Evolutionary conservation across 305 asterid species (phyloP), one percentile per base, ranked within the genome.

Genomic region (Fraxinus ornus): DNA sequence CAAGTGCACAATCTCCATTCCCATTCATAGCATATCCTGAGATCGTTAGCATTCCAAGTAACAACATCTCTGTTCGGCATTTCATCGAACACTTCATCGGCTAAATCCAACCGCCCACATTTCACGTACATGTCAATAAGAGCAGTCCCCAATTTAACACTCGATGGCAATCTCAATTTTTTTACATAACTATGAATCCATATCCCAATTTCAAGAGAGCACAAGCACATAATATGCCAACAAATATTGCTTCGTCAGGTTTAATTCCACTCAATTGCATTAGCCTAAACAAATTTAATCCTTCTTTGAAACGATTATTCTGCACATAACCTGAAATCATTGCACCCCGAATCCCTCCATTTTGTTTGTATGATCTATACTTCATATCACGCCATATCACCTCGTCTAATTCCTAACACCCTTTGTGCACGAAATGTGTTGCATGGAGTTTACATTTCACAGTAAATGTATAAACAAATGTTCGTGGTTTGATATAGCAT

Each of bases 321-420:
- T 92, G 98, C 73, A 90, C 96, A 89, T 91, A 91, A 75, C 94
- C 93, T 32, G 94, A 91, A 52, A 91, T 84, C 97, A 94, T 92
- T 78, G 94, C 89, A 30, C 97, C 94, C 97, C 97, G 92, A 17
- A 89, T 78, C 22, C 94, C 94, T 79, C 87, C n/a, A n/a, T n/a
- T n/a, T n/a, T n/a, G 26, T 24, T 24, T 24, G 26, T 24, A 24
- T 24, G 1, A 24, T 24, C 26, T 24, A 0, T 24, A 24, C 26
- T 24, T 24, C 26, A 24, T 24, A 24, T 24, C 26, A 24, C 26
- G 26, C 26, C 26, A 24, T 24, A 24, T 24, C 26, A 24, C 26
- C 26, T 24, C 26, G 26, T 24, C 26, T 24, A 24, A 24, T 24
- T 24, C 26, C 26, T 24, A 24, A 24, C 26, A 24, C 41, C 9